phyloP scores from a whole-genome alignment of 257 asterid species.

The Perilla frutescens region DNA sequence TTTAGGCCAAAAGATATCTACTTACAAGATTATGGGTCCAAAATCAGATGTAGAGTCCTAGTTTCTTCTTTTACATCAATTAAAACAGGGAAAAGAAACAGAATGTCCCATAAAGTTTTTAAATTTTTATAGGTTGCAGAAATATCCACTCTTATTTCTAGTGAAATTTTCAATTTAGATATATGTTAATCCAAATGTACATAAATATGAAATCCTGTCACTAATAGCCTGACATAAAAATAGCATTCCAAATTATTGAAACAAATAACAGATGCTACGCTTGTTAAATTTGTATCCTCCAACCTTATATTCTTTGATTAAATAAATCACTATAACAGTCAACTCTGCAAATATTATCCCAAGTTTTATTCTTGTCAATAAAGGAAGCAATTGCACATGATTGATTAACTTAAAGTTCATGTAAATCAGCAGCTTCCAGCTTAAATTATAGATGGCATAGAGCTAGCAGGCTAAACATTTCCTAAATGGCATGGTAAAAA shows the following conservation, averaged over 20 bases:
- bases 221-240: constrained; percentile 19
- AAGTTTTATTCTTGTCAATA: constrained; percentile 1
- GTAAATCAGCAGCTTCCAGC: not conserved
- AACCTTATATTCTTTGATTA: not conserved
- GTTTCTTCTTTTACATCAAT: not conserved
- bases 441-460: constrained; percentile 17
- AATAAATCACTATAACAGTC: not conserved
- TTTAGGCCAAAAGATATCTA: constrained; percentile 11
- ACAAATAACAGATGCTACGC: constrained; percentile 3
- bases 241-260: constrained; percentile 20
- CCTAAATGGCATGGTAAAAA: constrained; percentile 13
- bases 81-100: not conserved
- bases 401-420: not conserved
- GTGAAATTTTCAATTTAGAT: not conserved
- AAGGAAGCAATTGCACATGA: constrained; percentile 14
- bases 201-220: constrained; percentile 6
- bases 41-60: not conserved
- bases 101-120: not conserved
- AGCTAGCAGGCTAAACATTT: constrained; percentile 6
- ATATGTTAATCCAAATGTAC: not conserved
- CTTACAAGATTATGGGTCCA: not conserved
- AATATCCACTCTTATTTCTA: not conserved
- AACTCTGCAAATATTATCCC: constrained; percentile 6
- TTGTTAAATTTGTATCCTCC: constrained; percentile 15
- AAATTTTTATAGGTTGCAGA: not conserved